Evolutionary conservation across 768 basidiomycete genomes (phyloP), one percentile per base, ranked within the genome.

Genomic region (Boletellus sp.): DNA sequence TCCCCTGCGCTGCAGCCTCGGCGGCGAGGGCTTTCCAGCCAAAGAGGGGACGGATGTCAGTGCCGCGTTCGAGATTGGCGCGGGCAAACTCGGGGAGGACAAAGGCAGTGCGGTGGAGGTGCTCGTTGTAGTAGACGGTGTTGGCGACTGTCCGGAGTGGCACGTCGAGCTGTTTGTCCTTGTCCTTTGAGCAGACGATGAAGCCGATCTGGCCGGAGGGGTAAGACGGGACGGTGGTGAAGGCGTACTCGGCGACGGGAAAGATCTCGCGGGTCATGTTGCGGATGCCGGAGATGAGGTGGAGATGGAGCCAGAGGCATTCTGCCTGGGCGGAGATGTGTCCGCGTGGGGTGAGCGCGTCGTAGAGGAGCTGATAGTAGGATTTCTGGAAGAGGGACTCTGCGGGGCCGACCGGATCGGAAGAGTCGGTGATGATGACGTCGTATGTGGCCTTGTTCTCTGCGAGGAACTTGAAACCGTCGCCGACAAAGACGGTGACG

Each of bases 161-260:
- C 17, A 75, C 82, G 45, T 75, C 79, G 55, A 99, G 72, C 64
- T 88, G 81, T 45, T 90, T 77, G 23, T 73, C 76, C 15, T 73
- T 69, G 24, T 85, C 85, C 71, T 88, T 94, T 48, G 93, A 85
- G 68, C 88, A 90, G 40, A 97, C 76, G 57, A 94, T 78, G 73
- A 94, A 94, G 20, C 96, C 94, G 61, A 98, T 99, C 65, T 94
- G 94, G 33, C 96, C 96, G n/a, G 90, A 87, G 17, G 96, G 96
- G 72, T 99, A 99, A 15, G 94, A 96, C 1, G 95, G 95, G 57
- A 98, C 94, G 19, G 94, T 97, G 52, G 94, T 94, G 72, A 79
- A 96, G 15, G 93, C 96, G 67, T 96, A 99, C 63, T 92, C 87
- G 35, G 84, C 76, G 16, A 81, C 79, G 34, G 87, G 77, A 77